Evolutionary conservation across 306 rosid genomes (phyloP).

Genomic region (Inga laurina): DNA sequence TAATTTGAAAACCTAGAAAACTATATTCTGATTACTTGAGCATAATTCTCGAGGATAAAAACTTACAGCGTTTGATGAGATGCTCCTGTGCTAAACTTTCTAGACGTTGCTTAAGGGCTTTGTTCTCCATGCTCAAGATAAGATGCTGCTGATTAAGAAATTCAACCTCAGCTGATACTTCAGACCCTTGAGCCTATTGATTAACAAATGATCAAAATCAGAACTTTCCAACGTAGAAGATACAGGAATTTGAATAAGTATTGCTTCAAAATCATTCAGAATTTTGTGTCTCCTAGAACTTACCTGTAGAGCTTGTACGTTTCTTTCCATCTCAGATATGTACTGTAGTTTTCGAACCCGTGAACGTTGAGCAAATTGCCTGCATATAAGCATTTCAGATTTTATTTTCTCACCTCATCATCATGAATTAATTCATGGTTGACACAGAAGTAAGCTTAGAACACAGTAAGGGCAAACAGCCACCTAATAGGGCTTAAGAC

Average conservation of each 20-base stretch:
- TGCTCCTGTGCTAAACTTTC: constrained; percentile 95
- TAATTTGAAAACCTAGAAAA: constrained; percentile 13
- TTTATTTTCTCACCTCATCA: not conserved
- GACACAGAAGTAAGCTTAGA: not conserved
- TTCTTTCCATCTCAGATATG: constrained; percentile 98
- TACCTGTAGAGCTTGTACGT: constrained; percentile 94
- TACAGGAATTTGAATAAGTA: constrained; percentile 20
- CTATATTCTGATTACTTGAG: constrained; percentile 3
- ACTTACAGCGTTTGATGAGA: constrained; percentile 89
- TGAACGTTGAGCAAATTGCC: constrained; percentile 99
- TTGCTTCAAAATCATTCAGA: constrained; percentile 16
- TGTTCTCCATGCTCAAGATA: constrained; percentile 95
- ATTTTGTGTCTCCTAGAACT: constrained; percentile 30
- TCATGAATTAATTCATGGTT: constrained; percentile 12
- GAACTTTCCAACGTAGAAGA: constrained; percentile 23
- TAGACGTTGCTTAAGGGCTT: constrained; percentile 94
- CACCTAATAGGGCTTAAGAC: not conserved
- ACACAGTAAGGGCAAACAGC: not conserved
- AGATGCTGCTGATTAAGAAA: constrained; percentile 94
- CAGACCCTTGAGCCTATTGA: constrained; percentile 89
- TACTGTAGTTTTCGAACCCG: constrained; percentile 97
- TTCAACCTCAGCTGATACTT: constrained; percentile 90
- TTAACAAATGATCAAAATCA: constrained; percentile 31
- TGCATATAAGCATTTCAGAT: constrained; percentile 47
- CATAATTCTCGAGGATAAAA: constrained; percentile 25